These are phyloP conservation scores for Tricholoma terreum DNA, from an alignment of 768 basidiomycete genomes.

Conservation along the genomic window DNA sequence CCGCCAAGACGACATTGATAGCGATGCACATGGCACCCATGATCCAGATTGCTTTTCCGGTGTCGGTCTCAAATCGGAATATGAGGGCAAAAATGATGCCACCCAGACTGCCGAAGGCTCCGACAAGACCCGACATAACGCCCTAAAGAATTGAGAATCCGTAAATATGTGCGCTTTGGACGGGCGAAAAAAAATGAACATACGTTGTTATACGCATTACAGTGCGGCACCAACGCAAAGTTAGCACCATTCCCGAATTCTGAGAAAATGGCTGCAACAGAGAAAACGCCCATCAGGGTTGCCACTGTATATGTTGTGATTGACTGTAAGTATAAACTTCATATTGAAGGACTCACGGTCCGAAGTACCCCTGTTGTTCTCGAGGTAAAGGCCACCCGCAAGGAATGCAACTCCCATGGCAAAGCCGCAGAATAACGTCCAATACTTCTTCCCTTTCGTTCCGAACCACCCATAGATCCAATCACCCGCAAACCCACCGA, in stretches of 20 bases:
- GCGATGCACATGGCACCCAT: constrained; percentile 39
- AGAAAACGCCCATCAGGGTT: constrained; percentile 39
- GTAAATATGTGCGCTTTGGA: not conserved
- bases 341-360: constrained; percentile 29
- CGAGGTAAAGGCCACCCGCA: constrained; percentile 44
- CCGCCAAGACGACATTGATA: constrained; percentile 23
- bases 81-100: constrained; percentile 48
- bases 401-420: constrained; percentile 42
- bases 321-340: not conserved
- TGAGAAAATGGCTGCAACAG: constrained; percentile 37
- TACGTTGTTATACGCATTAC: constrained; percentile 37
- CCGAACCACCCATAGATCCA: constrained; percentile 40
- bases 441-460: constrained; percentile 46
- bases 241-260: constrained; percentile 49
- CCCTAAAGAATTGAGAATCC: constrained; percentile 17
- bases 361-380: constrained; percentile 24
- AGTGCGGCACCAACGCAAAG: constrained; percentile 50
- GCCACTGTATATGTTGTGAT: constrained; percentile 18
- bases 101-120: constrained; percentile 37
- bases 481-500: constrained; percentile 49
- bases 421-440: constrained; percentile 40
- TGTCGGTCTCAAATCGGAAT: constrained; percentile 41
- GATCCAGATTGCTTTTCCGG: constrained; percentile 46
- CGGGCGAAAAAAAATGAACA: not conserved
- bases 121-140: constrained; percentile 36